Conservation (phyloP, 352 stramenopile genomes). For the Phytophthora chlamydospora region DNA sequence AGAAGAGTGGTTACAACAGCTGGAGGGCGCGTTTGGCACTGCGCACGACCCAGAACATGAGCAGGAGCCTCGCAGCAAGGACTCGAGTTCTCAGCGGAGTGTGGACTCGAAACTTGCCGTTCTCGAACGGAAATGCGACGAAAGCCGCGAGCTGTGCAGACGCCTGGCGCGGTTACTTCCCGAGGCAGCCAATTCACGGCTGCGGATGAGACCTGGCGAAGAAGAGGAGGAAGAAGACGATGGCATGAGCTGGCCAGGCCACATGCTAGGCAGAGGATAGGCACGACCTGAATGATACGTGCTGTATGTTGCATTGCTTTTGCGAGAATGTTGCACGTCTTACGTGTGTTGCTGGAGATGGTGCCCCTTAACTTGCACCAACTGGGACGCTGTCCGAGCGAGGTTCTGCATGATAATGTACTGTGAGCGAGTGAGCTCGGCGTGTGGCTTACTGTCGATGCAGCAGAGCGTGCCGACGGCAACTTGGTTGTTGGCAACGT, state of each 20-base stretch:
- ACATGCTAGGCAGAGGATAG: slow-evolving; percentile 40
- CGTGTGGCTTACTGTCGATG: slow-evolving; percentile 43
- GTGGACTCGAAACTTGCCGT: slow-evolving; percentile 25
- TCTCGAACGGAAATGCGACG: slow-evolving; percentile 39
- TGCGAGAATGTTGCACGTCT: slow-evolving; percentile 12
- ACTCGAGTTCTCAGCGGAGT: slow-evolving; percentile 1
- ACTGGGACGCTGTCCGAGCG: slow-evolving; percentile 43
- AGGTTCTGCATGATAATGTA: slow-evolving; percentile 49
- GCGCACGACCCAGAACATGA: slow-evolving; percentile 48
- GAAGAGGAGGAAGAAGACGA: slow-evolving; percentile 28
- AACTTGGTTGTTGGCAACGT: slow-evolving; percentile 15
- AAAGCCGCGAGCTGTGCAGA: slow-evolving; percentile 28
- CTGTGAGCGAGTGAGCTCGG: slow-evolving; percentile 53
- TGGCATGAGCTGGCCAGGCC: slow-evolving; percentile 27
- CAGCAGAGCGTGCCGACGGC: slow-evolving; percentile 63
- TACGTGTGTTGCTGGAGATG: slow-evolving; percentile 9
- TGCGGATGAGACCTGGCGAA: slow-evolving; percentile 5
- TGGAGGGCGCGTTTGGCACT: slow-evolving; percentile 71
- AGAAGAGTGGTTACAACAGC: slow-evolving; percentile 83
- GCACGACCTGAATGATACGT: slow-evolving; percentile 17
- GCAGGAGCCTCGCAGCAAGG: slow-evolving; percentile 20
- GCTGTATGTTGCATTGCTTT: slow-evolving; percentile 25
- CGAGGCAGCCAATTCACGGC: slow-evolving; percentile 4
- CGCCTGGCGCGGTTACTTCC: slow-evolving; percentile 26
- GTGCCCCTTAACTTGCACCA: slow-evolving; percentile 32